phyloP scores from a whole-genome alignment of 73 alveolate species.

The Symbiodinium pilosum region DNA sequence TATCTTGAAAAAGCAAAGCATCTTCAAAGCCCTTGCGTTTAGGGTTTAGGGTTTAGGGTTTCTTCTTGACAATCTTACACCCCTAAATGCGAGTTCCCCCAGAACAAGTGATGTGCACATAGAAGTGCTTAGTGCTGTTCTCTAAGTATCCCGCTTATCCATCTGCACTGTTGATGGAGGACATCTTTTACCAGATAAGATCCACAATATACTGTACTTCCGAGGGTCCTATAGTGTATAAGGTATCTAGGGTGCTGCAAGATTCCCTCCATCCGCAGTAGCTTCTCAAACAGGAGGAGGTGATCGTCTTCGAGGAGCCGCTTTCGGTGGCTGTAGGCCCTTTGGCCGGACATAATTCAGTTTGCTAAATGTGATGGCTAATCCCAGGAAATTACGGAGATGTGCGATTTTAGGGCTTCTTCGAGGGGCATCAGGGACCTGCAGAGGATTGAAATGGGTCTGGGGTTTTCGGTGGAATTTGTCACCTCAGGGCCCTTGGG shows the following conservation, averaged over 20 bases:
- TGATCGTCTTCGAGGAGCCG: neutral
- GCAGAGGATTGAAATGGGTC: no score
- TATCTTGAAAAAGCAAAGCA: no score
- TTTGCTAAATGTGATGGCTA: no score
- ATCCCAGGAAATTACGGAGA: no score
- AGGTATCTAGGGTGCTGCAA: neutral
- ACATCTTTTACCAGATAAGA: neutral
- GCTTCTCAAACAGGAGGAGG: neutral
- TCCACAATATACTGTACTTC: neutral
- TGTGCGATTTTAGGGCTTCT: no score
- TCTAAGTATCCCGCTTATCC: neutral
- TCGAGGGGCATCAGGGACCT: no score
- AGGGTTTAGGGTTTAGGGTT: no score
- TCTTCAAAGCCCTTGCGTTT: no score
- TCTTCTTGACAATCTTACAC: no score
- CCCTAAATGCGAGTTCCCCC: no score
- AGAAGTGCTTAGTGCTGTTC: neutral
- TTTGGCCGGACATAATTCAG: neutral
- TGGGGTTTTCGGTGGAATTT: no score
- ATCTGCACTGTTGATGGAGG: neutral
- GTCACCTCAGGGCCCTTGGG: no score
- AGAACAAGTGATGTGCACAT: neutral
- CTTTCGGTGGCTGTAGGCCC: neutral
- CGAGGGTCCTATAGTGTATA: neutral
- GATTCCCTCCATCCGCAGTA: neutral